Evolutionary conservation across 495 filamentous ascomycete genomes (phyloP).

Genomic region (Penicillium simplicissimum): DNA sequence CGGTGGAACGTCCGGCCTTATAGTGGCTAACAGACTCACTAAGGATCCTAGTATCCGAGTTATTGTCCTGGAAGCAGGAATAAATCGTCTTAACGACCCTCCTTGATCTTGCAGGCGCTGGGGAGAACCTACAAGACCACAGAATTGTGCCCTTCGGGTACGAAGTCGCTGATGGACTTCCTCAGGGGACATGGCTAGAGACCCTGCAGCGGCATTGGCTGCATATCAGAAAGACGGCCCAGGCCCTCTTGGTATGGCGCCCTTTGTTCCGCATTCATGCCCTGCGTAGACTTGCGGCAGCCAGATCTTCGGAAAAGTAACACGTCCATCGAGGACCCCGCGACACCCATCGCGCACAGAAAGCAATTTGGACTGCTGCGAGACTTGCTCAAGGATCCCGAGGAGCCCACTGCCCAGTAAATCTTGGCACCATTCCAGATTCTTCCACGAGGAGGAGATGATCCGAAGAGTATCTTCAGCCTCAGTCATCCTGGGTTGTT

Average conservation of each 20-base stretch:
- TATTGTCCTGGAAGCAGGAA: conserved; percentile 42
- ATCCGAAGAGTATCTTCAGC: conserved; percentile 14
- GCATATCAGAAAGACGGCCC: conserved; percentile 22
- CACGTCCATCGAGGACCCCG: background rate
- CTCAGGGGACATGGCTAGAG: conserved; percentile 14
- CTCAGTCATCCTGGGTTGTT: conserved; percentile 33
- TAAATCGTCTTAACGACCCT: too few relatives aligned
- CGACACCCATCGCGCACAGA: background rate
- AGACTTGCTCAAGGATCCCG: conserved; percentile 8
- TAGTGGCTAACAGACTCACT: conserved; percentile 40
- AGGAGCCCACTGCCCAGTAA: conserved; percentile 22
- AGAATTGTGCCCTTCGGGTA: conserved; percentile 18
- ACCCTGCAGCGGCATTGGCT: conserved; percentile 23
- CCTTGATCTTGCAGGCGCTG: conserved; percentile 44
- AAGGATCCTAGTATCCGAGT: conserved; percentile 43
- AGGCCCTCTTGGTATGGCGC: conserved; percentile 22
- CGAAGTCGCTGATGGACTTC: conserved; percentile 19
- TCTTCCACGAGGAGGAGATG: background rate
- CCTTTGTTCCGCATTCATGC: conserved; percentile 22
- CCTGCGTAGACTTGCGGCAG: conserved; percentile 10
- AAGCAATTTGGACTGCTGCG: conserved; percentile 16
- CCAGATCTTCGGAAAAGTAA: background rate
- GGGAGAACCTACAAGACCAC: conserved; percentile 54
- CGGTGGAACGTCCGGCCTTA: conserved; percentile 3
- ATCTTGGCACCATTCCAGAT: conserved; percentile 26